These are phyloP conservation scores for Eucalyptus albens DNA, from an alignment of 345 rosid species.

Conservation along the genomic window DNA sequence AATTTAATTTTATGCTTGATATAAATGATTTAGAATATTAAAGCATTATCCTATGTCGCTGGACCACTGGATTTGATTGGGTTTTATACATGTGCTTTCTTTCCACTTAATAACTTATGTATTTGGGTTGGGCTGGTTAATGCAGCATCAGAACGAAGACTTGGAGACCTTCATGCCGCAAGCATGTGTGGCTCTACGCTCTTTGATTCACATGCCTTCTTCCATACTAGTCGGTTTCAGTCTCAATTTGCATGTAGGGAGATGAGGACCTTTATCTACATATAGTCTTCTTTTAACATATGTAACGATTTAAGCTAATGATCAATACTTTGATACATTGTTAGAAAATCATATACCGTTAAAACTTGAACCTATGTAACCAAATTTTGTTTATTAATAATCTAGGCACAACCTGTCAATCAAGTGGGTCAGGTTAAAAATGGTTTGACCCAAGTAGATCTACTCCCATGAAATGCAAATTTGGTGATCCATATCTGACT, in stretches of 20 bases:
- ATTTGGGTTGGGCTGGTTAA: neutral
- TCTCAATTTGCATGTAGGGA: neutral
- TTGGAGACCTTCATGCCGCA: neutral
- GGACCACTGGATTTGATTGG: too few species aligned
- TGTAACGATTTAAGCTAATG: neutral
- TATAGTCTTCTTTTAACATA: neutral
- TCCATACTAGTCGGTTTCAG: neutral
- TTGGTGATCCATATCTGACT: too few species aligned
- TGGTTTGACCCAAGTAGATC: neutral
- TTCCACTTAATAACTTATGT: too few species aligned
- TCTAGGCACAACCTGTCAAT: neutral
- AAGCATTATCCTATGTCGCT: neutral
- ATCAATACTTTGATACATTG: neutral
- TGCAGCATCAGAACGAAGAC: neutral
- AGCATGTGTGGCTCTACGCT: neutral
- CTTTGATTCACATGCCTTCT: neutral
- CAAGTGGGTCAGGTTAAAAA: too few species aligned
- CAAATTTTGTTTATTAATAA: neutral
- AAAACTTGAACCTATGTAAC: neutral
- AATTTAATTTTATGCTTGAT: neutral
- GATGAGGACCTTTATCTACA: neutral
- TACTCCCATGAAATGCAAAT: too few species aligned
- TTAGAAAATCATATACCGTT: neutral
- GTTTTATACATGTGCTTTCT: too few species aligned
- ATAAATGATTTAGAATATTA: too few species aligned